These are phyloP conservation scores for Euryodendron excelsum DNA, from an alignment of 148 eudicot species.

Conservation along the genomic window DNA sequence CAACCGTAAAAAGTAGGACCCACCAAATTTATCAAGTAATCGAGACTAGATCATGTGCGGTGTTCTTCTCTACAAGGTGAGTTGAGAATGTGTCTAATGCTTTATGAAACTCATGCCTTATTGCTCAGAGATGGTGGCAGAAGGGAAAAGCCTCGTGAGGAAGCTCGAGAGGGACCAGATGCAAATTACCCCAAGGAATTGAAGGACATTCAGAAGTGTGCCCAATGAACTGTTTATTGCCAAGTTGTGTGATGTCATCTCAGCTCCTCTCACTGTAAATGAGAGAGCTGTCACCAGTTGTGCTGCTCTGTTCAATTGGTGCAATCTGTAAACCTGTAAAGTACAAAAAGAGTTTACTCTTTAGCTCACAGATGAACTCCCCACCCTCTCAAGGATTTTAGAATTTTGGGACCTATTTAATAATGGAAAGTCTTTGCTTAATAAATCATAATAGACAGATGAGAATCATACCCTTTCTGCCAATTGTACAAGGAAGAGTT, in stretches of 20 bases:
- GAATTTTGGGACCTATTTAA: not conserved
- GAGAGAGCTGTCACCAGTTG: slow-evolving; percentile 94
- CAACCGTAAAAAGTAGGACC: not conserved
- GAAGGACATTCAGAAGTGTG: slow-evolving; percentile 79
- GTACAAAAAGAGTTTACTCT: not conserved
- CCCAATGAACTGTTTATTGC: slow-evolving; percentile 84
- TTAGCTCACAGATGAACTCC: not conserved
- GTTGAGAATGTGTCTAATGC: not conserved
- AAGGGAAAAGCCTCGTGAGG: slow-evolving; percentile 67
- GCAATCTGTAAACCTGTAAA: slow-evolving; percentile 81
- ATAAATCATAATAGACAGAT: not conserved
- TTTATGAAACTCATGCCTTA: slow-evolving; percentile 7
- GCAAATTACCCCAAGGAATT: slow-evolving; percentile 79
- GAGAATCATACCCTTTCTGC: not conserved
- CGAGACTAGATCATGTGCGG: not conserved
- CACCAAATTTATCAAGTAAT: not conserved
- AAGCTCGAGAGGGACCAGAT: slow-evolving; percentile 96
- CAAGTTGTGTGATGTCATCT: slow-evolving; percentile 86
- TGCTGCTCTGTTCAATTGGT: slow-evolving; percentile 94
- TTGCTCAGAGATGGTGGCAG: slow-evolving; percentile 35
- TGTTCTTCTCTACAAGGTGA: not conserved
- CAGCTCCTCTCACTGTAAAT: slow-evolving; percentile 92
- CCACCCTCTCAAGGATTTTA: not conserved
- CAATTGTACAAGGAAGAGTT: not conserved
- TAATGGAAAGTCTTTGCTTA: not conserved